These are phyloP conservation scores for Phellinidium pouzarii DNA, from an alignment of 1,284 basidiomycete genomes.

Conservation along the genomic window DNA sequence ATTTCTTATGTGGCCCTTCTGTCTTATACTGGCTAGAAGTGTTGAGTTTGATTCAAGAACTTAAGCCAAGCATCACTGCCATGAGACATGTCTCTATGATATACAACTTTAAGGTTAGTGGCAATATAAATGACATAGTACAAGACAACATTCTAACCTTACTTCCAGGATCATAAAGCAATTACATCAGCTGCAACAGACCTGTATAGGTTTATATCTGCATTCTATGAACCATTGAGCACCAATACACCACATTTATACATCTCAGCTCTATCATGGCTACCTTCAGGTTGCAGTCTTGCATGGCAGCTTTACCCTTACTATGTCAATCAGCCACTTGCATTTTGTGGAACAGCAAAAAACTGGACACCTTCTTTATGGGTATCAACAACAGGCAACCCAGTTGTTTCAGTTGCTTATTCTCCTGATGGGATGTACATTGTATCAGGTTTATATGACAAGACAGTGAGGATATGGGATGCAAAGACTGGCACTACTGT, in stretches of 20 bases:
- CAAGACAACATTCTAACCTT: background rate
- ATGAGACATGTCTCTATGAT: background rate
- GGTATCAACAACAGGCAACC: background rate
- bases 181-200: background rate
- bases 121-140: background rate
- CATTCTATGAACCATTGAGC: background rate
- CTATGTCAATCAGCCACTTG: background rate
- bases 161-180: background rate
- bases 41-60: background rate
- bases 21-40: conserved; percentile 1
- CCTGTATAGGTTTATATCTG: background rate
- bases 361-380: background rate
- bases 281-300: background rate
- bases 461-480: background rate
- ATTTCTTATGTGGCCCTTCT: background rate
- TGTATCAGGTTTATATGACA: background rate
- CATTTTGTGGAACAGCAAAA: background rate
- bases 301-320: background rate
- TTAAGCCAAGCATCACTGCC: background rate
- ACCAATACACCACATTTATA: background rate
- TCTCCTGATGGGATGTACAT: background rate
- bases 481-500: background rate
- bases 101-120: background rate
- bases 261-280: background rate
- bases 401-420: background rate